These are phyloP conservation scores for Russula foetens DNA, from an alignment of 768 basidiomycete genomes.

Conservation along the genomic window DNA sequence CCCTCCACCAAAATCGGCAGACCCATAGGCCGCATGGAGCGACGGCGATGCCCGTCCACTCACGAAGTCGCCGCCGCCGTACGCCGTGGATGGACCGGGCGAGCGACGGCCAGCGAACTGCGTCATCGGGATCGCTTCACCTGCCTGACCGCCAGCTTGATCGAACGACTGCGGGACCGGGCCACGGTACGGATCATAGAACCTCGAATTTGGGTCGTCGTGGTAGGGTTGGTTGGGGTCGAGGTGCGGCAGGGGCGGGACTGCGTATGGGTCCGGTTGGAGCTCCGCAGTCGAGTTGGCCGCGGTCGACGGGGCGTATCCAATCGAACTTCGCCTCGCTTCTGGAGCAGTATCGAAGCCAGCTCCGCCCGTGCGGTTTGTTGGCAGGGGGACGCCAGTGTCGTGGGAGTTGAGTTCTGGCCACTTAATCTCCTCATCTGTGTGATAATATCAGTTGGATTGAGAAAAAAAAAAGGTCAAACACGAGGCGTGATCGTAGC, in stretches of 20 bases:
- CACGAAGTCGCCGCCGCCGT: not conserved
- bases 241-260: constrained; percentile 73
- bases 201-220: constrained; percentile 51
- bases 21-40: not conserved
- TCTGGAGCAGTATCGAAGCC: constrained; percentile 69
- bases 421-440: constrained; percentile 87
- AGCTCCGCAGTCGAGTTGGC: constrained; percentile 39
- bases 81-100: constrained; percentile 23
- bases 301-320: constrained; percentile 38
- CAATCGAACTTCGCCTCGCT: constrained; percentile 37
- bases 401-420: constrained; percentile 73
- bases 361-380: constrained; percentile 58
- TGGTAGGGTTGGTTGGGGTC: constrained; percentile 71
- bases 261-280: constrained; percentile 65
- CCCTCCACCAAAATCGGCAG: not conserved
- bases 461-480: no score
- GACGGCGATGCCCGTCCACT: constrained; percentile 13
- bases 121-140: constrained; percentile 70
- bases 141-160: constrained; percentile 29
- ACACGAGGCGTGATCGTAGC: constrained; percentile 3
- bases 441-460: not conserved
- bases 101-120: constrained; percentile 34
- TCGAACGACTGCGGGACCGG: constrained; percentile 62
- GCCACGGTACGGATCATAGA: constrained; percentile 74
- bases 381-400: constrained; percentile 43